Evolutionary conservation across 495 filamentous ascomycete species (phyloP), one percentile per base, ranked within the genome.

Genomic region (Podospora tetraspora): DNA sequence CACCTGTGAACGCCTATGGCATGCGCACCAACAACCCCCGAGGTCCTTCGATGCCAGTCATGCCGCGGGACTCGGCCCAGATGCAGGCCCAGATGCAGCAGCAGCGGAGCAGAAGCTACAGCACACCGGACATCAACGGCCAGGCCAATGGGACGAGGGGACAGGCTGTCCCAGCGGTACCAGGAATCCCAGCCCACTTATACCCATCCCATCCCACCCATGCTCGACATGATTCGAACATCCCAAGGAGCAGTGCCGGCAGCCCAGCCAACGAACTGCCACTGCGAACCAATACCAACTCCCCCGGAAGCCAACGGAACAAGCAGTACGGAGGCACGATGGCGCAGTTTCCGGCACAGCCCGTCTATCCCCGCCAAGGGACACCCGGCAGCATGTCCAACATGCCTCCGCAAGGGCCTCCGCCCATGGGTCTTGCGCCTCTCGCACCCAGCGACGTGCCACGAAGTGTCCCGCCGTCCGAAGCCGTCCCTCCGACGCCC

Each of bases 41-140:
- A 71, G 85, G 93, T 30, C 93, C 94, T 23, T 96, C 93, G 19
- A 83, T 96, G 71, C 92, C 93, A 57, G 90, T 89, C 1, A 90
- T 94, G 84, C 81, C 84, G 5, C 84, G 87, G 11, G 76, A 79
- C 30, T 82, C 82, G 32, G 76, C 83, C 22, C 79, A 86, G 64
- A 77, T 84, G 34, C 86, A 89, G 63, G 76, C 83, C 22, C 79
- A 86, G 64, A 77, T 84, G 34, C 86, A 89, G 63, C 79, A 89
- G 68, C 82, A 84, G 68, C 82, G 87, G 59, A 86, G 81, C 72
- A 79, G 87, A 37, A 88, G 86, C 37, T 87, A 87, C 71, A 89
- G 87, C 71, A 88, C 86, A 22, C 86, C 87, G 19, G 86, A 89
- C 69, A 87, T 89, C 71, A 84, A 84, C 59, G 83, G 78, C 1